A percentile compares a stretch with the other conserved stretches of the same genome.
Conservation (phyloP, 2,329 filamentous ascomycete genomes). For the Xylariaceae sp. region DNA sequence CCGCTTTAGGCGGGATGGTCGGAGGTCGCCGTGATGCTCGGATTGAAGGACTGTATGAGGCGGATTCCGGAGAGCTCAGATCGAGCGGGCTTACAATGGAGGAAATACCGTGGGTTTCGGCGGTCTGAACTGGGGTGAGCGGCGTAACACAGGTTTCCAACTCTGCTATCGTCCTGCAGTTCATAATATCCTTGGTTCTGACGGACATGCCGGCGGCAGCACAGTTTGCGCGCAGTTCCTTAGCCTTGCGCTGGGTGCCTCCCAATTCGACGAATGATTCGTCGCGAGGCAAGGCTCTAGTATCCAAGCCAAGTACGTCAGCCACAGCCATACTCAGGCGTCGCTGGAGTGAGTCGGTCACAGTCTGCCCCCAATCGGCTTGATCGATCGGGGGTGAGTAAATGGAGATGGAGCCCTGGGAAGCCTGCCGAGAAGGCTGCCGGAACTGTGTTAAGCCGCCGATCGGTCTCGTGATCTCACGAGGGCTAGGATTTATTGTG, state of each 20-base stretch:
- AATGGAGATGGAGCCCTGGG: conserved; percentile 12
- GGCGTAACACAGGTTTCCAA: conserved; percentile 38
- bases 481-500: neutral
- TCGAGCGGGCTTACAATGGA: conserved; percentile 19
- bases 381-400: conserved; percentile 17
- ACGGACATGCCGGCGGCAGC: conserved; percentile 32
- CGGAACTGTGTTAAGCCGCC: neutral
- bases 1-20: conserved; percentile 18
- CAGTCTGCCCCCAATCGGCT: conserved; percentile 6
- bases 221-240: conserved; percentile 29
- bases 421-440: conserved; percentile 1
- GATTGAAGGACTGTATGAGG: neutral
- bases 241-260: neutral
- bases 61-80: conserved; percentile 10
- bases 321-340: conserved; percentile 31
- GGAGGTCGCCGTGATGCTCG: conserved; percentile 8
- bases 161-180: conserved; percentile 40
- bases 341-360: conserved; percentile 19
- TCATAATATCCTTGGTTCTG: conserved; percentile 36
- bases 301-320: conserved; percentile 31
- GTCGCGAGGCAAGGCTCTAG: conserved; percentile 28
- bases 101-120: conserved; percentile 6
- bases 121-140: conserved; percentile 13
- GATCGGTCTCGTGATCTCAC: neutral
- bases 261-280: conserved; percentile 40